A percentile compares a stretch with the other conserved stretches of the same genome.
Evolutionary conservation across 768 basidiomycete genomes (phyloP).

Genomic region (Phaeotremella fagi): DNA sequence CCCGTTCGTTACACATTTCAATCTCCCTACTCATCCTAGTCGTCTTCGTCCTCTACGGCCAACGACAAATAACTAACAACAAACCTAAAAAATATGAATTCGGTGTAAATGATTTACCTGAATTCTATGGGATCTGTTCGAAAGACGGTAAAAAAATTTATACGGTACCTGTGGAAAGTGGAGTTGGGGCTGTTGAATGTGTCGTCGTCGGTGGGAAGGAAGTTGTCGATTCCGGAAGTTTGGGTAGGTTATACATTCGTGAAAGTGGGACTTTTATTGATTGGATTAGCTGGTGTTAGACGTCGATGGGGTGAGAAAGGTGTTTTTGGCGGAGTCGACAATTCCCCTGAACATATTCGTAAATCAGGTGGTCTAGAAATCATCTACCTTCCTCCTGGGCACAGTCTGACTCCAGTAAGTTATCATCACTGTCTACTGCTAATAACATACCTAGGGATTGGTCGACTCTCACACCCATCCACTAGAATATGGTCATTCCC

Average conservation of each 20-base stretch:
- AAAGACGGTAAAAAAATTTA: conserved; percentile 29
- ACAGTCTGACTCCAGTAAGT: conserved; percentile 36
- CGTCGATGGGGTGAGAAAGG: conserved; percentile 19
- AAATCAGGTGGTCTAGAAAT: conserved; percentile 18
- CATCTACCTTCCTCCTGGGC: conserved; percentile 23
- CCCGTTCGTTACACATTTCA: conserved; percentile 31
- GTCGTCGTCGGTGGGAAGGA: conserved; percentile 29
- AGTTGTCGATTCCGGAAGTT: conserved; percentile 33
- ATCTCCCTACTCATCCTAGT: conserved; percentile 34
- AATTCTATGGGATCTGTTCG: conserved; percentile 30
- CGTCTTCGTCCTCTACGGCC: conserved; percentile 29
- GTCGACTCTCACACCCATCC: conserved; percentile 45
- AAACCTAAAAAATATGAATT: neutral
- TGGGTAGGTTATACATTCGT: conserved; percentile 13
- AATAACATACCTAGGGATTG: conserved; percentile 28
- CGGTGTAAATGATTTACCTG: conserved; percentile 13
- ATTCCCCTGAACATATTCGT: conserved; percentile 2
- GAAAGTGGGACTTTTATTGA: neutral
- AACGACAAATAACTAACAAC: conserved; percentile 2
- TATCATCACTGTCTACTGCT: neutral
- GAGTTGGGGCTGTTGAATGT: conserved; percentile 32
- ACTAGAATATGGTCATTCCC: conserved; percentile 40
- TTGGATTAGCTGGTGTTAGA: conserved; percentile 8
- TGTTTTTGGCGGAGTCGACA: conserved; percentile 5
- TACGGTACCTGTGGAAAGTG: conserved; percentile 28